A percentile compares a stretch with the other conserved stretches of the same genome.
These are phyloP conservation scores for Auxenochlorella pyrenoidosa DNA, from an alignment of 139 green algal species.

Conservation along the genomic window DNA sequence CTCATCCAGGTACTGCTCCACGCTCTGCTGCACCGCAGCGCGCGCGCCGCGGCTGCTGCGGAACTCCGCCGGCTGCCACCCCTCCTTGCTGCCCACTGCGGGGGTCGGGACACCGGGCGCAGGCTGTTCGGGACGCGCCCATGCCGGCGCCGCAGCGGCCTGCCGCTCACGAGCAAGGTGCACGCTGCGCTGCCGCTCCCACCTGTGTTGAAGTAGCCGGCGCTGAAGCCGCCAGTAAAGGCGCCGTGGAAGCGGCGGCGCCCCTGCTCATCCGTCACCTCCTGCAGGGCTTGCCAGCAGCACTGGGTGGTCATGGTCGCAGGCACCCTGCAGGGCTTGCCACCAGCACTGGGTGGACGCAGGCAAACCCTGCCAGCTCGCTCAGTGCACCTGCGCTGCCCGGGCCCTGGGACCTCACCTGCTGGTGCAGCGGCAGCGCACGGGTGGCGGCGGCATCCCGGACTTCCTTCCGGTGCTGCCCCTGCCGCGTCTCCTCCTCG, in stretches of 20 bases:
- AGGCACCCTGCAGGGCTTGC: not conserved
- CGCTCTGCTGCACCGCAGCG: slow-evolving; percentile 57
- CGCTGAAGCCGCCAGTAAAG: slow-evolving; percentile 95
- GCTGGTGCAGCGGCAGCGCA: slow-evolving; percentile 60
- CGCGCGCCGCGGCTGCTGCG: slow-evolving; percentile 67
- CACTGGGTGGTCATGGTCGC: not conserved
- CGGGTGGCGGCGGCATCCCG: slow-evolving; percentile 54
- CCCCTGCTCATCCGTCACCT: slow-evolving; percentile 85
- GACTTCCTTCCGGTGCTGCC: slow-evolving; percentile 52
- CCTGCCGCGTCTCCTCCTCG: slow-evolving; percentile 54
- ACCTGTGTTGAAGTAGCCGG: slow-evolving; percentile 97
- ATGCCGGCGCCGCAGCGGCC: not conserved
- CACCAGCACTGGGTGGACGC: too few relatives aligned
- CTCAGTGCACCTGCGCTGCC: too few relatives aligned
- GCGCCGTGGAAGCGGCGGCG: slow-evolving; percentile 92
- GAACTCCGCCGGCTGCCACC: slow-evolving; percentile 86
- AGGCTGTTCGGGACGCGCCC: not conserved
- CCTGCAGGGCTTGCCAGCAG: slow-evolving; percentile 56
- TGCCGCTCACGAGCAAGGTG: too few relatives aligned
- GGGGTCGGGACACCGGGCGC: not conserved
- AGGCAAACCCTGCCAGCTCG: too few relatives aligned
- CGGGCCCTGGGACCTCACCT: slow-evolving; percentile 39
- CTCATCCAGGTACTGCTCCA: slow-evolving; percentile 96
- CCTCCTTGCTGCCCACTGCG: slow-evolving; percentile 70
- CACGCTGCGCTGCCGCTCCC: slow-evolving; percentile 28